Base-by-base conservation (phyloP, 2,329 filamentous ascomycete species). In the Paecilomyces niveus region DNA sequence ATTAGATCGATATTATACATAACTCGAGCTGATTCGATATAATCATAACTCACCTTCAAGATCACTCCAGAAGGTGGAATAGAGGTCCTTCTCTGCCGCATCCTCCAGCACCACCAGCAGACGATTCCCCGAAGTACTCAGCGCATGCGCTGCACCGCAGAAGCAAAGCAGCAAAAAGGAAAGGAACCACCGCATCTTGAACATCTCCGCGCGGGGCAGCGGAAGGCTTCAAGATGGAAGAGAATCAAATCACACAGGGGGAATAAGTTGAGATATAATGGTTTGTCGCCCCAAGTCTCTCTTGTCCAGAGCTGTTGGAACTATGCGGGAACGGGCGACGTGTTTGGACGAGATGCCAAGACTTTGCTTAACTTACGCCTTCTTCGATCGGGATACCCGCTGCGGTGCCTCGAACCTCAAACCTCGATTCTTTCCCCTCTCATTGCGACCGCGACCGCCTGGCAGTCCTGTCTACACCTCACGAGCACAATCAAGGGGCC, bases 101-200 rank as follows among this genome's bases (percentile, higher is more conserved):
- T 96, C 89, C 69, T 97, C 93, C 56, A 96, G 77, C 59, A 99
- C 83, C 61, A 95, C 92, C 69, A 99, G 81, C 75, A 97, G 77
- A 71, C 91, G 85, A 74, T 84, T 85, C 60, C 93, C 94, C 54
- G 85, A 83, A 63, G 87, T 88, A 79, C 92, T 96, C 69, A 89
- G 78, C 58, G 92, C 92, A 73, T 88, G 84, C 59, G 71, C 71
- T 63, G 67, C 69, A 64, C 70, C 72, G 69, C 73, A 72, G 59
- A 85, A 79, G 69, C 87, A 82, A 68, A 92, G 78, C 61, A 90
- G 75, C 64, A 91, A 77, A 70, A 90, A 81, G 68, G 88, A 87
- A 77, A 89, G 75, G 72, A 88, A 77, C 80, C 87, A 89, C 83
- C 85, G 84, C 90, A 95, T 94, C 65, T 72, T 85, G 71, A 60